These are phyloP conservation scores for Suhomyces yuchorum DNA, from an alignment of 1,139 yeast genomes.

Conservation along the genomic window DNA sequence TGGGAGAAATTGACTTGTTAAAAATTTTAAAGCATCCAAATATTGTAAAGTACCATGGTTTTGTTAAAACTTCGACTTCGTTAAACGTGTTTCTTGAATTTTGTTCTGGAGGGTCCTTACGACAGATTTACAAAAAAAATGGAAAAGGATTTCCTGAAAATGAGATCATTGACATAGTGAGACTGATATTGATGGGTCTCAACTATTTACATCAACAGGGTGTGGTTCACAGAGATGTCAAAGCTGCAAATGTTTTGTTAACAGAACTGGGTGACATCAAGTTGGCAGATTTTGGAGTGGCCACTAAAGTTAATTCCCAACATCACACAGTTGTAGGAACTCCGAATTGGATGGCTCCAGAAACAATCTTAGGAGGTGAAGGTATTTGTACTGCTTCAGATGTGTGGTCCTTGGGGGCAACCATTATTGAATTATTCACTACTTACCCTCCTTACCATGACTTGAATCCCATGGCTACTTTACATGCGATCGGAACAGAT, in stretches of 20 bases:
- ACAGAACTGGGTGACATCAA: constrained; percentile 63
- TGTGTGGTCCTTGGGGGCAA: constrained; percentile 94
- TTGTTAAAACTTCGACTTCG: constrained; percentile 66
- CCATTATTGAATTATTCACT: constrained; percentile 81
- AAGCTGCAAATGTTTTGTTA: constrained; percentile 73
- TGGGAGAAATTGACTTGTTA: constrained; percentile 86
- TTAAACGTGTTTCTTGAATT: constrained; percentile 72
- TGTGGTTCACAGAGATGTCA: constrained; percentile 76
- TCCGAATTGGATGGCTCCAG: constrained; percentile 91
- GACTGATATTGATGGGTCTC: constrained; percentile 76
- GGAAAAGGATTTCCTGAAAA: constrained; percentile 62
- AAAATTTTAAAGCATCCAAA: constrained; percentile 81
- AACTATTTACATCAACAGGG: constrained; percentile 69
- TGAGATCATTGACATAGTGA: constrained; percentile 59
- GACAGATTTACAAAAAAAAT: constrained; percentile 61
- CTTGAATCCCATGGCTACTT: constrained; percentile 79
- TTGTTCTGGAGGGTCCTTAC: constrained; percentile 84
- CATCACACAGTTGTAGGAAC: constrained; percentile 60
- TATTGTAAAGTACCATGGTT: constrained; percentile 89
- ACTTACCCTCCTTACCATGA: constrained; percentile 89
- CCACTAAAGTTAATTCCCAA: constrained; percentile 53
- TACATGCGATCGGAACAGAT: constrained; percentile 91
- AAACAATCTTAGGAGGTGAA: constrained; percentile 69
- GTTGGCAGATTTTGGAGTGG: constrained; percentile 80
- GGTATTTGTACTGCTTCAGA: constrained; percentile 89